phyloP scores from a whole-genome alignment of 352 stramenopile genomes.

The Pythium diclinum region DNA sequence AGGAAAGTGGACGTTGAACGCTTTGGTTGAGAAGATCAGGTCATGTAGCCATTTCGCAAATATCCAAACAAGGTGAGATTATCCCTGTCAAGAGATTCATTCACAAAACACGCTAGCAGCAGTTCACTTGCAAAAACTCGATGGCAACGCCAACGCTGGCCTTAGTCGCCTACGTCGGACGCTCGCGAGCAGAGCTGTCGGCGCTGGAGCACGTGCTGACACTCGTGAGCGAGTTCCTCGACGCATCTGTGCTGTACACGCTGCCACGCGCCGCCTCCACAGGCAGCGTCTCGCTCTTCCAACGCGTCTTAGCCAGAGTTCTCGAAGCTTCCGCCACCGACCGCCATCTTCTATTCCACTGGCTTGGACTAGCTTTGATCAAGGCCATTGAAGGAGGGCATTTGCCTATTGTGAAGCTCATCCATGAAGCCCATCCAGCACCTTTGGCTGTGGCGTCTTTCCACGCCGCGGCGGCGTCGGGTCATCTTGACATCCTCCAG shows the following conservation, averaged over 20 bases:
- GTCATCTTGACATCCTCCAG: conserved; percentile 12
- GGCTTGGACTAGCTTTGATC: neutral
- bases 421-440: neutral
- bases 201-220: neutral
- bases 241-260: neutral
- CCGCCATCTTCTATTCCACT: neutral
- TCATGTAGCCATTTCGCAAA: neutral
- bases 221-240: conserved; percentile 1
- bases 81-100: neutral
- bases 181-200: neutral
- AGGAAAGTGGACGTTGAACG: no score
- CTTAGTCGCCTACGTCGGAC: neutral
- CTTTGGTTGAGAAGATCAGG: no score
- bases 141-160: neutral
- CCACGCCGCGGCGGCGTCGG: neutral
- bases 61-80: neutral
- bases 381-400: neutral
- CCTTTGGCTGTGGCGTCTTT: neutral
- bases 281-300: neutral
- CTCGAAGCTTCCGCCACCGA: neutral
- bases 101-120: neutral
- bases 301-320: neutral
- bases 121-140: neutral
- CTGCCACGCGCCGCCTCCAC: neutral
- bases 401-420: neutral